Base-by-base conservation (phyloP, 108 stramenopile species). In the Nitzschia palea region DNA sequence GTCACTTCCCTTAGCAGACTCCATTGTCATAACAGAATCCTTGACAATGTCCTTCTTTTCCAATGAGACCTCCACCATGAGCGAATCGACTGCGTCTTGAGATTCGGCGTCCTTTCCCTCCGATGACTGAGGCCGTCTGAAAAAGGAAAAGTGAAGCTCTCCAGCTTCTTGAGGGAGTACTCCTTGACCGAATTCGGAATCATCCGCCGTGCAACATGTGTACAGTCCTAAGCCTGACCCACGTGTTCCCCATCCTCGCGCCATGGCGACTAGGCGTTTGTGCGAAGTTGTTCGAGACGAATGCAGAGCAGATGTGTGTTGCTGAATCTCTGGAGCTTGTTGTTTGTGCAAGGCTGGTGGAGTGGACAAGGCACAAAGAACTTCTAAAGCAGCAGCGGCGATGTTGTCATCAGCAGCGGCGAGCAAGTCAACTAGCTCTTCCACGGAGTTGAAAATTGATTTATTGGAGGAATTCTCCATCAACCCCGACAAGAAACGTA, bases 341-440 rank as follows among this genome's bases (percentile, higher is more conserved):
- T 95, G 94, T 53, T 90, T 72, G 73, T 97, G 94, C 27, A 94
- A 48, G 43, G 81, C 48, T 12, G 96, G 94, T 14, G 94, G 94
- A 44, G 82, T 62, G 4, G 89, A 76, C 29, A 97, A 76, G 36
- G 66, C 64, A 34, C 72, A 66, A 6, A 97, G 68, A 12, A 75
- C 80, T 37, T 80, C 74, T 6, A 93, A 34, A 27, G 93, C 88
- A 17, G 61, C 52, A 27, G 73, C 55, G 23, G 86, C 77, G 47
- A 91, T 72, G 2, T 60, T 54, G 54, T 95, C 95, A 56, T 91
- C 73, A 14, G 80, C 57, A 22, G 89, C 79, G 9, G 91, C 85
- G 8, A 97, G 80, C 31, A 97, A 81, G 22, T 86, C 75, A 33
- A 80, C 83, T 26, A 94, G 60, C 67, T 94, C 88, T 47, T 76